Evolutionary conservation across 441 rosid genomes (phyloP), one percentile per base, ranked within the genome.

Genomic region (Eugenia klotzschiana): DNA sequence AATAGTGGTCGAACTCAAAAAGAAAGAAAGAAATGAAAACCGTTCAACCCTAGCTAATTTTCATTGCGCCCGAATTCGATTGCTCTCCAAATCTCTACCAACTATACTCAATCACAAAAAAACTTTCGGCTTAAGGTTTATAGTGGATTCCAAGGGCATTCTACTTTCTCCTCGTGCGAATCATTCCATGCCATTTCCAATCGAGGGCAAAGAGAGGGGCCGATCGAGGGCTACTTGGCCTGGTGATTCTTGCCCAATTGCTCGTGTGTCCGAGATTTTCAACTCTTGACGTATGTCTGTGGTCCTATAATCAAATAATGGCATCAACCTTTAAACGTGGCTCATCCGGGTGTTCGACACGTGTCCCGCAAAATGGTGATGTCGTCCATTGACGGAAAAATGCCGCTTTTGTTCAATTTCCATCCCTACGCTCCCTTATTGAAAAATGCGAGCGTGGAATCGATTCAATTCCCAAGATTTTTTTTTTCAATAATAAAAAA

Each of bases 291-390:
- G 13, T n/a, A n/a, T n/a, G n/a, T 9, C 49, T 9, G 86, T 77
- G 86, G 90, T 87, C 91, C 85, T 14, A 25, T 64, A 22, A 73
- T 69, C 50, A 83, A 87, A 87, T 87, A 43, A 90, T 86, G 84
- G 81, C 73, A 82, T 16, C 26, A 7, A 6, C 56, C 88, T 84
- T 87, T 90, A 81, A 83, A 88, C 89, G 88, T 87, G 83, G 83
- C 60, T 0, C 51, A n/a, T n/a, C n/a, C n/a, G n/a, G n/a, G n/a
- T n/a, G n/a, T n/a, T n/a, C n/a, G n/a, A n/a, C n/a, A n/a, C n/a
- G n/a, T n/a, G n/a, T n/a, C n/a, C n/a, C n/a, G 73, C 84, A 40
- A 26, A 3, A 20, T 82, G 87, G 85, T 87, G 89, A 89, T 54
- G 87, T 88, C 90, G 90, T 84, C 91, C 91, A 88, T 60, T 50